Evolutionary conservation across 805 yeast genomes (phyloP), one percentile per base, ranked within the genome.

Genomic region (Ogataea nakhonphanomensis): DNA sequence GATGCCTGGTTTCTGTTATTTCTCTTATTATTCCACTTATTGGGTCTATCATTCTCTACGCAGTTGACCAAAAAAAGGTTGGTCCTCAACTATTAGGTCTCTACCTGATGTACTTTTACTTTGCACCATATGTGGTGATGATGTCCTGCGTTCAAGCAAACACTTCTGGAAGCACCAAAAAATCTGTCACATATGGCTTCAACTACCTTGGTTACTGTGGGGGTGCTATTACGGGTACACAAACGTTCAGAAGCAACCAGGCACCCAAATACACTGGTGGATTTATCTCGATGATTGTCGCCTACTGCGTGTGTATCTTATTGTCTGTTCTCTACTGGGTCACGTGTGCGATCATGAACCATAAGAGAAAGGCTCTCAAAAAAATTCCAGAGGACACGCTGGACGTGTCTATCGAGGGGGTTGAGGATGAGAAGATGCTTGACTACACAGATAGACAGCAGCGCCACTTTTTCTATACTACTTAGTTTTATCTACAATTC

Each of bases 191-290:
- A 64, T 21, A 65, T 73, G 72, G 46, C 3, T 33, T 41, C 35
- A 42, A 45, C 40, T 45, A 41, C 24, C 61, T 66, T 22, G 67
- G 68, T 11, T 75, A 69, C 40, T 65, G 73, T 44, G 54, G 75
- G 29, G 64, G 74, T 21, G 75, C 75, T 45, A 64, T 75, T 14
- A 68, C 74, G 21, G 70, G 76, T 6, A 79, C 81, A 4, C 81
- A 75, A 52, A 47, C 75, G 15, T 76, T 79, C 75, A 64, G 67
- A 48, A 59, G 51, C 7, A 55, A 50, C n/a, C 71, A 70, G 46
- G 65, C 69, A 7, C 81, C 81, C 34, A 57, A 69, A 41, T 72
- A 65, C 48, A 44, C 55, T 11, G 64, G 69, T 2, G 72, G 43
- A 11, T 43, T 37, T 23, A 35, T 30, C 11, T 41, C 50, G 5